Evolutionary conservation across 75 land plant species (phyloP).

Genomic region (Gnetum montanum): DNA sequence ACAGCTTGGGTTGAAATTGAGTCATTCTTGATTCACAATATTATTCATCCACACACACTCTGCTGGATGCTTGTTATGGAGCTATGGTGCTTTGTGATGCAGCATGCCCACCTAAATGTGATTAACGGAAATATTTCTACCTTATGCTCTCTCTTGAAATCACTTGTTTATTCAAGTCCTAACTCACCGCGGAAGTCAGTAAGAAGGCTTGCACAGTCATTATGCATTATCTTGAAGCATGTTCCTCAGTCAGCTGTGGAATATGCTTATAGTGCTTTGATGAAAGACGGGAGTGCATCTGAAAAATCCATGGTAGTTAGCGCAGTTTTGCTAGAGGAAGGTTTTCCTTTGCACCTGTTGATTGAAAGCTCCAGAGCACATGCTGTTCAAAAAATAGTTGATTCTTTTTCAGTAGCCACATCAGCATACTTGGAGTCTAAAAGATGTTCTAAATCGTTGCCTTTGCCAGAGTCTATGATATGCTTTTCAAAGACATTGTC

Average conservation of each 20-base stretch:
- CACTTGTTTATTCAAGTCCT: constrained; percentile 22
- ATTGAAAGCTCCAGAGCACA: constrained; percentile 26
- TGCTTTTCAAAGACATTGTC: constrained; percentile 33
- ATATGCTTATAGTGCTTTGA: constrained; percentile 26
- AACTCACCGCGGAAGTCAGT: constrained; percentile 20
- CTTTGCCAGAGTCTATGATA: too few relatives aligned
- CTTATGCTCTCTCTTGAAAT: constrained; percentile 39
- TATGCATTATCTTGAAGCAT: constrained; percentile 41
- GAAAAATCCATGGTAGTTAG: constrained; percentile 20
- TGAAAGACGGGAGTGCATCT: constrained; percentile 20
- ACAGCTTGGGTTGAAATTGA: constrained; percentile 53
- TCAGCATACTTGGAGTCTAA: neutral
- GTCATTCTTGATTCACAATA: constrained; percentile 54
- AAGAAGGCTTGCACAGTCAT: constrained; percentile 57
- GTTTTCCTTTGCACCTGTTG: constrained; percentile 52
- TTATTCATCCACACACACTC: constrained; percentile 71
- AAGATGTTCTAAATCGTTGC: too few relatives aligned
- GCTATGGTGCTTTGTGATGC: constrained; percentile 82
- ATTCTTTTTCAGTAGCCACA: constrained; percentile 25
- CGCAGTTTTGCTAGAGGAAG: constrained; percentile 62
- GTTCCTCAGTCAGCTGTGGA: constrained; percentile 24
- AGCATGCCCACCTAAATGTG: constrained; percentile 45
- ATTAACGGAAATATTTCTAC: constrained; percentile 29
- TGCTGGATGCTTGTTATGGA: constrained; percentile 64
- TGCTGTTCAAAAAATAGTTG: constrained; percentile 20